A percentile compares a stretch with the other conserved stretches of the same genome.
phyloP scores from a whole-genome alignment of 2,329 filamentous ascomycete genomes.

The Pseudocercospora crystallina region DNA sequence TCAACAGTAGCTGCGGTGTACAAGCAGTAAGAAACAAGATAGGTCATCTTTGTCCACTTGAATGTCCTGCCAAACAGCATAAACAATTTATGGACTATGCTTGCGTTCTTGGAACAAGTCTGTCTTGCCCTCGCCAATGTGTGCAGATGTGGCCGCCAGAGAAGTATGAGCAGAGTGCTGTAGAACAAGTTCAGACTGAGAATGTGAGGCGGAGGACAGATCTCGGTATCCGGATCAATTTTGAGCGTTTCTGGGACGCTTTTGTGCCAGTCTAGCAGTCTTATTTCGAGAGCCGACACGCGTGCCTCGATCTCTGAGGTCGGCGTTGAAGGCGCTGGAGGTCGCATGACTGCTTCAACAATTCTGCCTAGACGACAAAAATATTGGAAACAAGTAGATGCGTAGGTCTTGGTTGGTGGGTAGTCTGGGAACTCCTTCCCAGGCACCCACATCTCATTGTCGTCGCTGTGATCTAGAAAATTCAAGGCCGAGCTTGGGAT shows the following conservation, averaged over 20 bases:
- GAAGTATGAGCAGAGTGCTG: slow-evolving; percentile 1
- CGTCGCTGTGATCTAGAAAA: slow-evolving; percentile 1
- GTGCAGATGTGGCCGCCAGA: slow-evolving; percentile 3
- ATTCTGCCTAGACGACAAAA: slow-evolving; percentile 2
- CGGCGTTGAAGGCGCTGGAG: neutral
- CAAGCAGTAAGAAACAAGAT: slow-evolving; percentile 7
- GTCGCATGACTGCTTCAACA: neutral
- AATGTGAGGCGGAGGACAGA: slow-evolving; percentile 4
- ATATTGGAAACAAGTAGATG: slow-evolving; percentile 2
- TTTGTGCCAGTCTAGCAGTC: neutral
- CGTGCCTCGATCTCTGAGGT: too few relatives aligned
- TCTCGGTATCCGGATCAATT: neutral
- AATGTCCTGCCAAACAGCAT: slow-evolving; percentile 1
- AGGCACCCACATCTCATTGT: neutral
- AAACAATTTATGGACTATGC: slow-evolving; percentile 6
- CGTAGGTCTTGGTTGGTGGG: neutral
- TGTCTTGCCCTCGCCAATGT: neutral
- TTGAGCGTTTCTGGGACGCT: neutral
- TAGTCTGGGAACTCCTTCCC: slow-evolving; percentile 2
- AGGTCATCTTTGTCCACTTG: slow-evolving; percentile 6
- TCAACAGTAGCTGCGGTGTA: slow-evolving; percentile 5
- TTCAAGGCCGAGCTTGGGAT: neutral
- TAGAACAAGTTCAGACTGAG: slow-evolving; percentile 6
- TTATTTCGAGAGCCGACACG: neutral
- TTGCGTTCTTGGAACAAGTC: neutral